phyloP scores from a whole-genome alignment of 148 eudicot genomes.

The Rhododendron williamsianum region DNA sequence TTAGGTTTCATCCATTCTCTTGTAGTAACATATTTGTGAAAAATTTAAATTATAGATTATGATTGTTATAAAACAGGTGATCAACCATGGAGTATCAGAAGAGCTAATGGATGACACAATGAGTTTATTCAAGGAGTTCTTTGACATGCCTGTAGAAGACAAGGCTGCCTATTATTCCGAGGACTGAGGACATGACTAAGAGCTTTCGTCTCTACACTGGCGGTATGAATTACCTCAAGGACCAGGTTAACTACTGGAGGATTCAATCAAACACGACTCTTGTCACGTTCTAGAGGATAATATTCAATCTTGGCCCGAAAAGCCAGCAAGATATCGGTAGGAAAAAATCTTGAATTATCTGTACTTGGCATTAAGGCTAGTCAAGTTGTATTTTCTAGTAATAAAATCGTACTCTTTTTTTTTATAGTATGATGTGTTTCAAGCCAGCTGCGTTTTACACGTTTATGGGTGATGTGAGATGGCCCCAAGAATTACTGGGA shows the following conservation, averaged over 20 bases:
- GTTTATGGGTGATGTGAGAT: no score
- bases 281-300: conserved; percentile 18
- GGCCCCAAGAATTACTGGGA: no score
- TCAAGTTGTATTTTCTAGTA: no score
- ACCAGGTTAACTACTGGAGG: conserved; percentile 21
- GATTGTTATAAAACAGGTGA: neutral
- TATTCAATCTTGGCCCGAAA: conserved; percentile 21
- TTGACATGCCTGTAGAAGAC: conserved; percentile 13
- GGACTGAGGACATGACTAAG: neutral
- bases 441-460: no score
- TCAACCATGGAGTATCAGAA: conserved; percentile 25
- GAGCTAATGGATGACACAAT: conserved; percentile 21
- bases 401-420: no score
- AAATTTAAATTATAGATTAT: neutral
- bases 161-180: conserved; percentile 16
- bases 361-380: neutral
- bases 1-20: neutral
- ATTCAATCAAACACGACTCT: conserved; percentile 2
- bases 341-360: neutral
- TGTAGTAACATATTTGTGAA: neutral
- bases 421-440: no score
- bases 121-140: conserved; percentile 20
- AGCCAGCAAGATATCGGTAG: conserved; percentile 18
- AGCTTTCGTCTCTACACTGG: conserved; percentile 21
- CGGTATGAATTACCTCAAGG: conserved; percentile 7